These are phyloP conservation scores for Paecilomyces dactylethromorphus DNA, from an alignment of 2,329 filamentous ascomycete genomes.

Conservation along the genomic window DNA sequence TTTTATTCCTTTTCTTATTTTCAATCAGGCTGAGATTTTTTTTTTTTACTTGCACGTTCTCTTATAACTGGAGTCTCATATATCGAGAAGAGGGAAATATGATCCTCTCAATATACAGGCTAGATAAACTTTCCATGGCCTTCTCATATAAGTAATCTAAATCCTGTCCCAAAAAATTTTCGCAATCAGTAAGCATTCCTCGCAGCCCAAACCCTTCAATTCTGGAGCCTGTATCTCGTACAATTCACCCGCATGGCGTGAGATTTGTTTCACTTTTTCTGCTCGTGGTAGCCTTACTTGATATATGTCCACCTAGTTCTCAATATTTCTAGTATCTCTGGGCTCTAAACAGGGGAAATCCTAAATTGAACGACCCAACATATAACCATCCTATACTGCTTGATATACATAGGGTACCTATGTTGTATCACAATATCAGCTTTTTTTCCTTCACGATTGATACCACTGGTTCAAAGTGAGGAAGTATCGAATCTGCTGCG, in stretches of 20 bases:
- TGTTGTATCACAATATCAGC: not conserved
- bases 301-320: slow-evolving; percentile 22
- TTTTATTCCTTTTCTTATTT: no score
- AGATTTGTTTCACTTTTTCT: slow-evolving; percentile 23
- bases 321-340: slow-evolving; percentile 4
- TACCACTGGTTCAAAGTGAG: not conserved
- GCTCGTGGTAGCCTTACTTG: slow-evolving; percentile 27
- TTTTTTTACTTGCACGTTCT: not conserved
- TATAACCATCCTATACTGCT: slow-evolving; percentile 12
- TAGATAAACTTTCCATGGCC: not conserved
- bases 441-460: not conserved
- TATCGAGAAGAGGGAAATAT: no score
- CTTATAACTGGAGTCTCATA: no score
- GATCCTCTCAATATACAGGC: not conserved
- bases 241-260: slow-evolving; percentile 23
- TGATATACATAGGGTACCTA: slow-evolving; percentile 9
- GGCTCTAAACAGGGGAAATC: not conserved
- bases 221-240: slow-evolving; percentile 31
- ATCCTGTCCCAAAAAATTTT: slow-evolving; percentile 25
- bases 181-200: slow-evolving; percentile 29
- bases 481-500: slow-evolving; percentile 12
- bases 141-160: slow-evolving; percentile 17
- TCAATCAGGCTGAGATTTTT: no score
- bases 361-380: slow-evolving; percentile 6
- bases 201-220: slow-evolving; percentile 25